Conservation (phyloP, 1,139 yeast genomes). For the Lodderomyces oxycetoniae region DNA sequence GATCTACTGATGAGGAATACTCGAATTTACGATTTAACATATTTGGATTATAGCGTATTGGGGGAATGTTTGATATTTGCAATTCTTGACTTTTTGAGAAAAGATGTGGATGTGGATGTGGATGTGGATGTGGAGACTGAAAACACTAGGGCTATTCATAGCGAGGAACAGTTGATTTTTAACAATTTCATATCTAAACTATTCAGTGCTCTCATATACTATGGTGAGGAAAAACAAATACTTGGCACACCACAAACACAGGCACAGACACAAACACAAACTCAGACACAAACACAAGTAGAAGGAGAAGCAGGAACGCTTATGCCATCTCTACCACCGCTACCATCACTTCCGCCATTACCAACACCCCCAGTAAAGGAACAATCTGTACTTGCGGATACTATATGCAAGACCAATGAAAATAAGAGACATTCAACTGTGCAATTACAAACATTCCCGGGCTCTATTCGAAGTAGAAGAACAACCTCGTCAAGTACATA, state of each 20-base stretch:
- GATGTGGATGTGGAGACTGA: background rate
- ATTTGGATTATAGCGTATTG: conserved; percentile 15
- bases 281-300: too few relatives aligned
- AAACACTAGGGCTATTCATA: conserved; percentile 2
- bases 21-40: conserved; percentile 19
- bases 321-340: too few relatives aligned
- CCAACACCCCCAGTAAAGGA: too few relatives aligned
- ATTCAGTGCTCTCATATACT: conserved; percentile 15
- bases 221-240: conserved; percentile 10
- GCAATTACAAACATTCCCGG: too few relatives aligned
- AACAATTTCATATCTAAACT: conserved; percentile 17
- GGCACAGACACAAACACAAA: background rate
- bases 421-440: too few relatives aligned
- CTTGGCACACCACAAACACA: too few relatives aligned
- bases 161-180: conserved; percentile 13
- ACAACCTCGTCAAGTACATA: too few relatives aligned
- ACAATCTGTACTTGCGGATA: too few relatives aligned
- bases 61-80: conserved; percentile 23
- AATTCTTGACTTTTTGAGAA: conserved; percentile 8
- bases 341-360: too few relatives aligned
- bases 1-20: conserved; percentile 17
- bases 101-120: conserved; percentile 8
- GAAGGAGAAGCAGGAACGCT: too few relatives aligned
- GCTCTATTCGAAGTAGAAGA: too few relatives aligned
- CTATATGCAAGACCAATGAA: too few relatives aligned